Percentiles rank a stretch among this genome's conserved stretches.
These are phyloP conservation scores for Candida saitoana DNA, from an alignment of 805 yeast species.

Conservation along the genomic window DNA sequence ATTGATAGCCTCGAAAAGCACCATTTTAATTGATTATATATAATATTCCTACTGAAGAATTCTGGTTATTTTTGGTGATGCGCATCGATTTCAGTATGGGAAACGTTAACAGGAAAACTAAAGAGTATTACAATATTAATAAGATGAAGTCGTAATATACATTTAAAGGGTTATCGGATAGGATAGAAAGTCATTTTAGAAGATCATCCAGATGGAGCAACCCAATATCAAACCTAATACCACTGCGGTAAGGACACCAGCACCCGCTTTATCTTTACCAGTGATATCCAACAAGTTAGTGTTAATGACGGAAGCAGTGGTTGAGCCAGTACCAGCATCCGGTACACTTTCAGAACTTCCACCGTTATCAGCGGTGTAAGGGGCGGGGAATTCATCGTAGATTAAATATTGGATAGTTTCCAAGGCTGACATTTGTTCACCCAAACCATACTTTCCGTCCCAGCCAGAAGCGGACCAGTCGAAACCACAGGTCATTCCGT, in stretches of 20 bases:
- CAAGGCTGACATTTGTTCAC: constrained; percentile 79
- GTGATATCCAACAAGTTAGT: constrained; percentile 46
- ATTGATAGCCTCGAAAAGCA: constrained; percentile 36
- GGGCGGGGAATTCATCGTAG: constrained; percentile 23
- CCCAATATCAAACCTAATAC: constrained; percentile 58
- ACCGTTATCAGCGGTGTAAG: constrained; percentile 33
- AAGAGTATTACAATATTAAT: too few species aligned
- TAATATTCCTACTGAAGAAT: too few species aligned
- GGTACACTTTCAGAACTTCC: constrained; percentile 32
- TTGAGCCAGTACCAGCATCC: constrained; percentile 29
- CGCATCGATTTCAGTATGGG: too few species aligned
- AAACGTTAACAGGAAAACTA: too few species aligned
- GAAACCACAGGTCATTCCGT: constrained; percentile 81
- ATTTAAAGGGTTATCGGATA: too few species aligned
- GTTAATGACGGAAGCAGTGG: constrained; percentile 35
- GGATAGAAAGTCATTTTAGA: too few species aligned
- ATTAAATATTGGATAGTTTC: constrained; percentile 50
- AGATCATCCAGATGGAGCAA: constrained; percentile 76
- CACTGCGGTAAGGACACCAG: constrained; percentile 81
- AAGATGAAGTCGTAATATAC: too few species aligned
- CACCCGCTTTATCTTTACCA: constrained; percentile 77
- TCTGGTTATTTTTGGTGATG: not conserved
- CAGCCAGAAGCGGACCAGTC: constrained; percentile 61
- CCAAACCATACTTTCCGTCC: constrained; percentile 72
- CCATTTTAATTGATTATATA: constrained; percentile 22